phyloP scores from a whole-genome alignment of 495 filamentous ascomycete genomes.

The Penicillium herquei region DNA sequence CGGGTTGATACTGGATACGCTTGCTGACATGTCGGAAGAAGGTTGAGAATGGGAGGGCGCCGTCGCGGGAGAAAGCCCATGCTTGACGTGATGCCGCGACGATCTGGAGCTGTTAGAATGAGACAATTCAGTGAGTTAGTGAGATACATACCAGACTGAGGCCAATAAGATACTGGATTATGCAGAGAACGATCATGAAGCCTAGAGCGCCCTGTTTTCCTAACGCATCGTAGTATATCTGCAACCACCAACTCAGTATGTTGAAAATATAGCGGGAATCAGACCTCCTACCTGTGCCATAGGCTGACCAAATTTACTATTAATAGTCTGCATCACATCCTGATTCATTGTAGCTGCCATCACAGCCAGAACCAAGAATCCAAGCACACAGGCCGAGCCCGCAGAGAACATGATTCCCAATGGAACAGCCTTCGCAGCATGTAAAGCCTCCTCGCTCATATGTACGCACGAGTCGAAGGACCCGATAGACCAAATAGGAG shows the following conservation, averaged over 20 bases:
- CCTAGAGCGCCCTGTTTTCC: slow-evolving; percentile 42
- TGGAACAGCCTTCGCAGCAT: slow-evolving; percentile 60
- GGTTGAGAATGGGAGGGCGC: slow-evolving; percentile 58
- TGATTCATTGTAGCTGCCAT: slow-evolving; percentile 43
- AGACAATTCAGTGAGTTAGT: neutral
- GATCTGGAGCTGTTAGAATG: slow-evolving; percentile 22
- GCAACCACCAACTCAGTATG: neutral
- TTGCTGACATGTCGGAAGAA: slow-evolving; percentile 59
- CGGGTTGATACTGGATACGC: slow-evolving; percentile 57
- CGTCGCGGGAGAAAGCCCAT: slow-evolving; percentile 62
- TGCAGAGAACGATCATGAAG: slow-evolving; percentile 42
- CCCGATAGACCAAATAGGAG: slow-evolving; percentile 66
- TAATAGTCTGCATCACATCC: slow-evolving; percentile 25
- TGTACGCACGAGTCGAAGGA: slow-evolving; percentile 55
- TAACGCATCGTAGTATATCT: slow-evolving; percentile 45
- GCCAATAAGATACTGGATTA: slow-evolving; percentile 44
- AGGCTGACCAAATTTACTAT: slow-evolving; percentile 39
- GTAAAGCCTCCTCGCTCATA: slow-evolving; percentile 63
- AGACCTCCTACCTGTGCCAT: slow-evolving; percentile 38
- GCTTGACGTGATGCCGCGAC: slow-evolving; percentile 57
- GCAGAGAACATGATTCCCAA: slow-evolving; percentile 54
- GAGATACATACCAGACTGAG: slow-evolving; percentile 31
- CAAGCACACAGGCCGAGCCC: slow-evolving; percentile 40
- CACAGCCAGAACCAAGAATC: slow-evolving; percentile 52
- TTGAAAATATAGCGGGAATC: neutral